A percentile compares a stretch with the other conserved stretches of the same genome.
Evolutionary conservation across 73 alveolate genomes (phyloP).

Genomic region (Paramecium pentaurelia): DNA sequence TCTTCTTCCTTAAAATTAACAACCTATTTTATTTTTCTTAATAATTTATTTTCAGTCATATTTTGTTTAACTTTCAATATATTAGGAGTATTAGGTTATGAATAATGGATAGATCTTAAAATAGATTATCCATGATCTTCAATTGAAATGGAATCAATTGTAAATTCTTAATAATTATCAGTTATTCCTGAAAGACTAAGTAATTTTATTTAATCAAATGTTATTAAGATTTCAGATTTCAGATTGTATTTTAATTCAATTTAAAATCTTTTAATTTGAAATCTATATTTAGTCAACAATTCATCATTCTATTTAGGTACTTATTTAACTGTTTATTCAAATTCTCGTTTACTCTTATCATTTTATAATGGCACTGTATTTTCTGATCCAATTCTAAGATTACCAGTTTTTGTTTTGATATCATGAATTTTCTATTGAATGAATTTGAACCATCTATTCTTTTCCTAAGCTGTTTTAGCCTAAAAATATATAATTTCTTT

Average conservation of each 20-base stretch:
- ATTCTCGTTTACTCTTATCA: neutral
- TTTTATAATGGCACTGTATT: neutral
- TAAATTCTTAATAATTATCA: neutral
- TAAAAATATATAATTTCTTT: neutral
- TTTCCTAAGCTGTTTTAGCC: neutral
- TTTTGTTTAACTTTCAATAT: neutral
- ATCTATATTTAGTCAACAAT: neutral
- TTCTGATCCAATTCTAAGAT: neutral
- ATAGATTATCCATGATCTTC: neutral
- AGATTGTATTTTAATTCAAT: neutral
- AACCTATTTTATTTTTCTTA: neutral
- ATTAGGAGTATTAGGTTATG: slow-evolving; percentile 4
- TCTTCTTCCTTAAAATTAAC: neutral
- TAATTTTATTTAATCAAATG: neutral
- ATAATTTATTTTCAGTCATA: neutral
- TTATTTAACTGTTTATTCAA: neutral
- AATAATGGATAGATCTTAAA: neutral
- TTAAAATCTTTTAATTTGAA: neutral
- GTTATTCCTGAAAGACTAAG: neutral
- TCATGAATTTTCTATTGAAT: slow-evolving; percentile 3
- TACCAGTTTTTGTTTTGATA: neutral
- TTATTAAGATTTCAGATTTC: neutral
- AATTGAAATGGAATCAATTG: neutral
- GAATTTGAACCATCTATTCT: slow-evolving; percentile 25
- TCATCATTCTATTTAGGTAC: neutral